Percentiles rank a stretch among this genome's conserved stretches.
Conservation (phyloP, 225 moss, liverwort and hornwort species). For the Climacium dendroides region DNA sequence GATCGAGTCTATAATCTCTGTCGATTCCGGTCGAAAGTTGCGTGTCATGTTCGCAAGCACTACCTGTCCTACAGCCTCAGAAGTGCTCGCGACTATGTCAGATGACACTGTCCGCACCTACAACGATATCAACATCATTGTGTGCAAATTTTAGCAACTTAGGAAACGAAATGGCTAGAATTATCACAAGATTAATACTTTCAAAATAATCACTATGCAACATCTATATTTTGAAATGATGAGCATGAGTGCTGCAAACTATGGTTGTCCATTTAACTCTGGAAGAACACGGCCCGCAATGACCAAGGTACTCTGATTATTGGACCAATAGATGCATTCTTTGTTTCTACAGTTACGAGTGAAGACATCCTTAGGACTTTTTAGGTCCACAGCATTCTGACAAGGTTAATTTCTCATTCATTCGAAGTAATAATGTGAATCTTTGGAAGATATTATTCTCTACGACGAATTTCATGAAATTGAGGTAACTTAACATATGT, state of each 20-base stretch:
- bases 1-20: background rate
- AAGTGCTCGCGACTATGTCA: background rate
- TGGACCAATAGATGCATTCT: background rate
- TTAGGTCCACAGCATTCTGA: accelerated
- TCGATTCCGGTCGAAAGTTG: background rate
- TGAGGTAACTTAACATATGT: too few species aligned
- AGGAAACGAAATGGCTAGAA: background rate
- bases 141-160: background rate
- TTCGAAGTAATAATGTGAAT: background rate
- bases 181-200: too few species aligned
- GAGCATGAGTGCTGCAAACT: background rate
- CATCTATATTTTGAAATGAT: background rate
- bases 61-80: background rate
- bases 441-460: background rate
- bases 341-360: background rate
- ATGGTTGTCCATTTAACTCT: background rate
- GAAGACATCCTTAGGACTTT: background rate
- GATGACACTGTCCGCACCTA: background rate
- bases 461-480: background rate
- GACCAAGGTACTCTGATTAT: background rate
- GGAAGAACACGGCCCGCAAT: accelerated
- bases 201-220: background rate
- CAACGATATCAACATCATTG: background rate
- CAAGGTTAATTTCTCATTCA: background rate
- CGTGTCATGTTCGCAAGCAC: background rate